Evolutionary conservation across 78 protist species (phyloP), one percentile per base, ranked within the genome.

Genomic region (Guillardia theta): DNA sequence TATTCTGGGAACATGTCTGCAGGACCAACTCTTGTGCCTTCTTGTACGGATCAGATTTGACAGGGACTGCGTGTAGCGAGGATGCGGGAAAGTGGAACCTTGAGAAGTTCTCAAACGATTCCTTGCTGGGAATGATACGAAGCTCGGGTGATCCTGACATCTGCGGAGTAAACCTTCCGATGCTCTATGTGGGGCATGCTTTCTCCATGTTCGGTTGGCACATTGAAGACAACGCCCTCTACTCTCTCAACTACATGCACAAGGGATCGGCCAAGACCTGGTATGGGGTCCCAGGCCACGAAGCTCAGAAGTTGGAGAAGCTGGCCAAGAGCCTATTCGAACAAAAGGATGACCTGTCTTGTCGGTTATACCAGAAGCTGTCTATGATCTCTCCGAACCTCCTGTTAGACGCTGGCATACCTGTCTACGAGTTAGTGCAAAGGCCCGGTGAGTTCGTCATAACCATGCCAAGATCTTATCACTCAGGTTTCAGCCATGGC

Each of bases 401-500:
- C 36, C 41, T 70, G 41, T 1, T 4, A 43, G 83, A 36, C 46
- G 46, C 46, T 43, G 83, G 83, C 41, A 15, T 70, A 43, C 83
- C 83, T 4, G 83, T 70, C 45, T 48, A 15, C 58, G 8, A 37
- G 4, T 15, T 45, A 24, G 19, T 0, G 33, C 94, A 93, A 62
- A 21, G 46, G 43, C 83, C 80, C 48, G 92, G 94, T 2, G 64
- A 62, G 30, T 5, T 93, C 90, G 44, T 93, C 48, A 64, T 93
- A 48, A 93, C 94, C 10, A 48, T 77, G 64, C 94, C 94, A 3
- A 88, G 88, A 43, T 53, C 50, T 18, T 76, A 93, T 33, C 94
- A 93, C 70, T 46, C 64, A 19, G 94, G 94, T 48, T 76, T 93
- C 94, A 41, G 24, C 54, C 80, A 62, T n/a, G 94, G 94, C 92